phyloP scores from a whole-genome alignment of 495 filamentous ascomycete genomes.

The Podospora comata region DNA sequence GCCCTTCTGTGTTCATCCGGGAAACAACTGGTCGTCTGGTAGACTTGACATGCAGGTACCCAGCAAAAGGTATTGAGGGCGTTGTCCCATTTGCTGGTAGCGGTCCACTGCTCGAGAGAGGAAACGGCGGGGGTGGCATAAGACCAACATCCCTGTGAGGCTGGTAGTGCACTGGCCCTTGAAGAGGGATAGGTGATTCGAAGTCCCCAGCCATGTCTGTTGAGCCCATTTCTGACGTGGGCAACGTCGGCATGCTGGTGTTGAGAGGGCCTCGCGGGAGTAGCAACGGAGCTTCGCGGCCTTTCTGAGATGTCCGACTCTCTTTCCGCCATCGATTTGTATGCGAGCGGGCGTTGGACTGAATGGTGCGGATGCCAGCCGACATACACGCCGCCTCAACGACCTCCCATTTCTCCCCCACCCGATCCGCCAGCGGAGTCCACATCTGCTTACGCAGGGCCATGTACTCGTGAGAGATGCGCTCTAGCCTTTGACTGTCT shows the following conservation, averaged over 20 bases:
- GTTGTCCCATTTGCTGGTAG: neutral
- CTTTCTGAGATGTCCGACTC: conserved; percentile 3
- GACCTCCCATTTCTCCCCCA: conserved; percentile 64
- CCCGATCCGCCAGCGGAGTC: conserved; percentile 56
- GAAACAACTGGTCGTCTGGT: neutral
- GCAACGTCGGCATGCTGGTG: neutral
- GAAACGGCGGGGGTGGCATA: conserved; percentile 20
- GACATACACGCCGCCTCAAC: conserved; percentile 59
- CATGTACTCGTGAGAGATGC: conserved; percentile 64
- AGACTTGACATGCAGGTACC: conserved; percentile 4
- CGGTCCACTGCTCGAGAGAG: neutral
- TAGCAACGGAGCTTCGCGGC: conserved; percentile 10
- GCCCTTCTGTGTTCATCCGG: neutral
- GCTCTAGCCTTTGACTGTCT: conserved; percentile 61
- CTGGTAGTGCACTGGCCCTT: neutral
- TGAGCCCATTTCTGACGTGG: neutral
- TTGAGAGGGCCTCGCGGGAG: neutral
- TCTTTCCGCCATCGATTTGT: conserved; percentile 44
- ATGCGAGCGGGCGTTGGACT: conserved; percentile 44
- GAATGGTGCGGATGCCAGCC: conserved; percentile 47
- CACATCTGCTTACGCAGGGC: conserved; percentile 66
- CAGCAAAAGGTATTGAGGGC: conserved; percentile 7
- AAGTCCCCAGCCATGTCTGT: neutral
- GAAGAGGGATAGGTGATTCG: neutral
- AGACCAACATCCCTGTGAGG: neutral